Percentiles rank a stretch among this genome's conserved stretches.
Conservation (phyloP, 768 basidiomycete species). For the Suillus cothurnatus region DNA sequence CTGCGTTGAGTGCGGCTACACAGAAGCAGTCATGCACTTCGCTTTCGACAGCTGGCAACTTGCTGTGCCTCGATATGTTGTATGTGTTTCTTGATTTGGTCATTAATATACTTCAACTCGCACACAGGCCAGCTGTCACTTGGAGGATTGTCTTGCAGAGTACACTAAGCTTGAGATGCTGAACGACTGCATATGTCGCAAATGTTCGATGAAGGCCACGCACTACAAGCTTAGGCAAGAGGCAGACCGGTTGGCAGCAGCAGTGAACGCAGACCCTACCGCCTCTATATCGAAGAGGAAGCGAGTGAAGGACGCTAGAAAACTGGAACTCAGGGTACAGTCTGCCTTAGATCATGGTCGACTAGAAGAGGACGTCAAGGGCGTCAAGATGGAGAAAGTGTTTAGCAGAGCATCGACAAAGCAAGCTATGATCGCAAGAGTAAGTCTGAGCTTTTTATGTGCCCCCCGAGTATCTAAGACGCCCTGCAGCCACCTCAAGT, state of each 20-base stretch:
- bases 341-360: constrained; percentile 69
- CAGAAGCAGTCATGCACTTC: constrained; percentile 93
- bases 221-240: constrained; percentile 65
- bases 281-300: constrained; percentile 75
- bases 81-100: constrained; percentile 38
- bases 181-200: constrained; percentile 90
- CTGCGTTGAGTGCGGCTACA: constrained; percentile 89
- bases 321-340: constrained; percentile 61
- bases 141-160: constrained; percentile 85
- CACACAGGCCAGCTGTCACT: constrained; percentile 57
- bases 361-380: constrained; percentile 84
- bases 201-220: constrained; percentile 86
- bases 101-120: constrained; percentile 12
- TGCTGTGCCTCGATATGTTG: constrained; percentile 63
- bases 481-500: constrained; percentile 74
- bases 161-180: constrained; percentile 89
- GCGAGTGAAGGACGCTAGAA: constrained; percentile 69
- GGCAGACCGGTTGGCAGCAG: constrained; percentile 52
- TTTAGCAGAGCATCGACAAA: constrained; percentile 78
- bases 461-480: constrained; percentile 20
- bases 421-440: constrained; percentile 90
- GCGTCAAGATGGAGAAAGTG: constrained; percentile 78
- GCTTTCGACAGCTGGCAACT: constrained; percentile 85
- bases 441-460: constrained; percentile 38
- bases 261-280: constrained; percentile 36